Evolutionary conservation across 2,329 filamentous ascomycete species (phyloP).

Genomic region (Fusarium falciforme): DNA sequence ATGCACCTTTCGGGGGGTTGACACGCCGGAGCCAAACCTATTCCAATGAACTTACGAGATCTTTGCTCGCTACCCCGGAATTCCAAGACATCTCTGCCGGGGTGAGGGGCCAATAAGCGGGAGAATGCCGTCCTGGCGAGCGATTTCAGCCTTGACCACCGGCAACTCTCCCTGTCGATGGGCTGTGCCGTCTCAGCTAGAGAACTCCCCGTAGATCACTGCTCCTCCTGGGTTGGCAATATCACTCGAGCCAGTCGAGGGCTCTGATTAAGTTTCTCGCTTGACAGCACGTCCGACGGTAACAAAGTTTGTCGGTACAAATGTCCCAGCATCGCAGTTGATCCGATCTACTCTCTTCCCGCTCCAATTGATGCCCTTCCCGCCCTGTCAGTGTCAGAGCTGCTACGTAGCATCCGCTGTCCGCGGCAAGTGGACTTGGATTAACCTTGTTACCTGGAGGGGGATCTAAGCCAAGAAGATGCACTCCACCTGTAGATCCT

Average conservation of each 20-base stretch:
- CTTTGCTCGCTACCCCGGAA: background rate
- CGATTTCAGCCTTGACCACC: background rate
- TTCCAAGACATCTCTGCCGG: background rate
- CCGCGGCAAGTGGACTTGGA: background rate
- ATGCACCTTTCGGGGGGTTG: constrained; percentile 19
- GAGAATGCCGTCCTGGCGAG: background rate
- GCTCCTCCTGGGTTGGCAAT: background rate
- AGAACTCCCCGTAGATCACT: constrained; percentile 11
- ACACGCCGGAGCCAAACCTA: background rate
- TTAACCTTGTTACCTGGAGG: background rate
- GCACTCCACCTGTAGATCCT: constrained; percentile 9
- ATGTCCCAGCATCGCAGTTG: constrained; percentile 7
- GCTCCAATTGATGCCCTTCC: constrained; percentile 18
- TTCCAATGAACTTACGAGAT: background rate
- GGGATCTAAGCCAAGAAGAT: background rate
- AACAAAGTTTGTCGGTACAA: constrained; percentile 22
- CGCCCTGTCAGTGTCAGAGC: background rate
- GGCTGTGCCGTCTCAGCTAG: constrained; percentile 24
- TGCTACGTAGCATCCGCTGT: background rate
- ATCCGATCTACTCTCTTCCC: constrained; percentile 6
- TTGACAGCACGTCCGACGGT: background rate
- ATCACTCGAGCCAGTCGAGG: background rate
- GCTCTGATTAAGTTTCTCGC: background rate
- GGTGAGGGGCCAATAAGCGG: background rate
- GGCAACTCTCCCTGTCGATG: background rate